A percentile compares a stretch with the other conserved stretches of the same genome.
phyloP scores from a whole-genome alignment of 2,329 filamentous ascomycete species.

The Xylariaceae sp. region DNA sequence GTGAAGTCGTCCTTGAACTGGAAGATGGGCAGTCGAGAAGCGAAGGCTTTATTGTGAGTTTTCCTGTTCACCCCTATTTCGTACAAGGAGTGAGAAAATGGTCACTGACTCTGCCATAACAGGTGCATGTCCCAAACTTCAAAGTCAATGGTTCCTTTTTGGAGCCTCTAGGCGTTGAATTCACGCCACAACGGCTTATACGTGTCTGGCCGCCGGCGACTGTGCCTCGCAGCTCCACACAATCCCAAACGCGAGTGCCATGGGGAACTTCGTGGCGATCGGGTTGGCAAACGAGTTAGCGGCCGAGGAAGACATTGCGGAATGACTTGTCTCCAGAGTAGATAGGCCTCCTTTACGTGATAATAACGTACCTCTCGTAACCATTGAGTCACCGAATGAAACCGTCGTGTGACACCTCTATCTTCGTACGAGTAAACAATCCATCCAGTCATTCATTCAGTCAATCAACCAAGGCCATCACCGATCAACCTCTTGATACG shows the following conservation, averaged over 20 bases:
- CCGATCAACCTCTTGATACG: too few species aligned
- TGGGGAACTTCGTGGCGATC: slow-evolving; percentile 23
- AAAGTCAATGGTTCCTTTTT: slow-evolving; percentile 34
- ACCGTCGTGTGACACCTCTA: too few species aligned
- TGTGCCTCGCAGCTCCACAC: slow-evolving; percentile 30
- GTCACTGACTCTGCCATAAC: not conserved
- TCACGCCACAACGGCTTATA: slow-evolving; percentile 40
- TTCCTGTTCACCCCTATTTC: not conserved
- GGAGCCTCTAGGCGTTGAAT: slow-evolving; percentile 41
- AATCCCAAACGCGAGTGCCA: slow-evolving; percentile 27
- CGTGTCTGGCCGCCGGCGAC: slow-evolving; percentile 45
- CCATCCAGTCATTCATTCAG: too few species aligned
- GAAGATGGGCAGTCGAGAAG: slow-evolving; percentile 34
- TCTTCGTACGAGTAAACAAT: too few species aligned
- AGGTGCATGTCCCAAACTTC: slow-evolving; percentile 35
- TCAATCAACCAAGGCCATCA: too few species aligned
- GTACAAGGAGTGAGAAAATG: not conserved
- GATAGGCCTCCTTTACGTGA: too few species aligned
- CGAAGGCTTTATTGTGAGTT: slow-evolving; percentile 37
- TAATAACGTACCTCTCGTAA: too few species aligned
- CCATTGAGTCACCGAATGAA: too few species aligned
- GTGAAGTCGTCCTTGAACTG: slow-evolving; percentile 25
- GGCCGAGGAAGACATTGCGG: slow-evolving; percentile 23
- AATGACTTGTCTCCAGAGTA: slow-evolving; percentile 5
- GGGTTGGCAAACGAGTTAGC: slow-evolving; percentile 24